phyloP scores from a whole-genome alignment of 257 asterid species.

The Pogostemon cablin region DNA sequence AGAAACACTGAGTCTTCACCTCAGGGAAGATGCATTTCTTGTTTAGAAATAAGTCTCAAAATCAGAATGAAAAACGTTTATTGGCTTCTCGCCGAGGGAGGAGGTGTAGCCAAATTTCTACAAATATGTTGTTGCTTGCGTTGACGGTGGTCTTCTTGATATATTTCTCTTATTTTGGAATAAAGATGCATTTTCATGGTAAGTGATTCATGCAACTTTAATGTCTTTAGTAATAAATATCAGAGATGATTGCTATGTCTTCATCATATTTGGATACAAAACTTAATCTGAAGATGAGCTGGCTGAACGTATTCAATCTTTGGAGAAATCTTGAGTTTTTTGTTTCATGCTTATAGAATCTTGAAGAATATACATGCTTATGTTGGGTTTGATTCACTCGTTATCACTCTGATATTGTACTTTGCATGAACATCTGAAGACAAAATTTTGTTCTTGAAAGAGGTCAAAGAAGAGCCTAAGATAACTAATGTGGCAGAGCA shows the following conservation, averaged over 20 bases:
- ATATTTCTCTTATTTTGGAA: conserved; percentile 60
- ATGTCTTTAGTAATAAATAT: background rate
- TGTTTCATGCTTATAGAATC: background rate
- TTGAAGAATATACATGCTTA: conserved; percentile 5
- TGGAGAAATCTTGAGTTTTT: background rate
- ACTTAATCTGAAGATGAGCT: background rate
- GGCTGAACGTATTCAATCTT: background rate
- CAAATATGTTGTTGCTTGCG: conserved; percentile 53
- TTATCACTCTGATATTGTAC: conserved; percentile 14
- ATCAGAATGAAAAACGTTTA: conserved; percentile 45
- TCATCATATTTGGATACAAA: background rate
- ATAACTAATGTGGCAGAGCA: conserved; percentile 37
- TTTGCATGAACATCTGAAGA: conserved; percentile 44
- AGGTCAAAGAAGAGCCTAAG: conserved; percentile 32
- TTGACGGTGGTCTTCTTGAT: conserved; percentile 55
- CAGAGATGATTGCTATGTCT: background rate
- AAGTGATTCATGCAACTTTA: conserved; percentile 30
- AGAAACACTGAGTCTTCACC: conserved; percentile 48
- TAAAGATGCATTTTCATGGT: conserved; percentile 76
- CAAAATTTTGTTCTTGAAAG: conserved; percentile 39
- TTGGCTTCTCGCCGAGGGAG: conserved; percentile 54
- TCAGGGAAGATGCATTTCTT: conserved; percentile 50
- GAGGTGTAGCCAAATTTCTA: conserved; percentile 55
- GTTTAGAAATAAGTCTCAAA: conserved; percentile 44
- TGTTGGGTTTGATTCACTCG: conserved; percentile 17